These are phyloP conservation scores for Nakazawaea anatomiae DNA, from an alignment of 805 yeast genomes.

Conservation along the genomic window DNA sequence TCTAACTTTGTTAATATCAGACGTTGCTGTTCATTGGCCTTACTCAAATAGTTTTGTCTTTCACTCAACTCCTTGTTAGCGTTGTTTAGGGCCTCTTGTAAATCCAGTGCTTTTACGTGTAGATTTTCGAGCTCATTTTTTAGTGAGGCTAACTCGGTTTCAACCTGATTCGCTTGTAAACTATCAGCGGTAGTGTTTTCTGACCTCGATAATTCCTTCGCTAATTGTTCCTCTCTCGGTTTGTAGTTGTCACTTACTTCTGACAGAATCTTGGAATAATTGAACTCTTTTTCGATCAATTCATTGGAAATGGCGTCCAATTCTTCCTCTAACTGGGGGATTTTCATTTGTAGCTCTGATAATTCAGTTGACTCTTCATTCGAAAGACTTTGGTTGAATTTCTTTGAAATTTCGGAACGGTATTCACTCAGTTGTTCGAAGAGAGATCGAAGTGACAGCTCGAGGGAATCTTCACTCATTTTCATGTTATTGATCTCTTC, in stretches of 20 bases:
- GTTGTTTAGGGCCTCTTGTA: conserved; percentile 23
- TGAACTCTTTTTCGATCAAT: conserved; percentile 40
- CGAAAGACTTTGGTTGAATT: conserved; percentile 49
- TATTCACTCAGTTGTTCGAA: conserved; percentile 36
- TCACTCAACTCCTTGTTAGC: conserved; percentile 24
- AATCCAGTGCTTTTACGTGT: conserved; percentile 21
- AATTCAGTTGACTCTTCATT: conserved; percentile 41
- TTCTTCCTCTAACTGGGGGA: conserved; percentile 32
- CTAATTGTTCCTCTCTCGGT: conserved; percentile 43
- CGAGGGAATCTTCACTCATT: conserved; percentile 29
- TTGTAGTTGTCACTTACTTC: conserved; percentile 53
- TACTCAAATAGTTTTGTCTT: conserved; percentile 34
- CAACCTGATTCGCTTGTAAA: conserved; percentile 5
- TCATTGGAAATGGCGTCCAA: conserved; percentile 34
- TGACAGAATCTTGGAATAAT: conserved; percentile 40
- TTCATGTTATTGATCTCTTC: conserved; percentile 35
- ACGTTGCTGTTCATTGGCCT: conserved; percentile 54
- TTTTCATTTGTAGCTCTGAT: conserved; percentile 23
- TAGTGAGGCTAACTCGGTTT: conserved; percentile 15
- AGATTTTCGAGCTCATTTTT: conserved; percentile 19
- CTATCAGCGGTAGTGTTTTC: conserved; percentile 13
- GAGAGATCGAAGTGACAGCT: conserved; percentile 27
- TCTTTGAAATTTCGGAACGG: conserved; percentile 42
- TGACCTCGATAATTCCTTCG: conserved; percentile 16
- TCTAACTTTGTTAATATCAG: conserved; percentile 50